Evolutionary conservation across 2,329 filamentous ascomycete genomes (phyloP), one percentile per base, ranked within the genome.

Genomic region (Trichoderma semiorbis): DNA sequence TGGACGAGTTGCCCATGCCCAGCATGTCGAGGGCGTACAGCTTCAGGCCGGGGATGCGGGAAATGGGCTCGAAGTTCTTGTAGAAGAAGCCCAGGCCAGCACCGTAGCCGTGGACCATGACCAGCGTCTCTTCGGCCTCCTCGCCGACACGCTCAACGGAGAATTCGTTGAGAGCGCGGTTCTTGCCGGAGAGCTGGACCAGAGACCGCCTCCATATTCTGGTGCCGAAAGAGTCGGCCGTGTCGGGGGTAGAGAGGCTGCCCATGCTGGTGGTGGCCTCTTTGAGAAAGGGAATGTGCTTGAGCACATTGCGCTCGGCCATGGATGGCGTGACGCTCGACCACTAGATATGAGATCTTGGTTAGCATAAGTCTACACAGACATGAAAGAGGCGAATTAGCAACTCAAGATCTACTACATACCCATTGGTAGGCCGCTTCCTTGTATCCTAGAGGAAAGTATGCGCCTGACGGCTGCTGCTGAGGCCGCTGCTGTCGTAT

Each of bases 1-100:
- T 87, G 30, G 90, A 91, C 71, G 93, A 97, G 78, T 97, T 91
- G 72, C 95, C 95, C 93, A 98, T 98, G 72, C 95, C 95, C 18
- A 98, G 86, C 87, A 98, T 90, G 78, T 99, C 95, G n/a, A 99
- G 85, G 1, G 95, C 94, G 79, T 96, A 98, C 21, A 99, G 83
- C 78, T 93, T 95, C 90, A 96, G 97, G 32, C 95, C 94, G 32
- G 87, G 85, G 1, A 90, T 84, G 21, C 95, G 90, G 60, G 92
- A 95, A 39, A 99, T 83, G 7, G 91, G 90, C 81, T 99, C 96
- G 73, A 97, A 97, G 80, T 99, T 99, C 83, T 96, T 95, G 86
- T 98, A 99, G 86, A 97, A 99, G 83, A 99, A 98, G 26, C 95
- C 96, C 0, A 99, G 87, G 0, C 96, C 96, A 2, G 96, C 96